Conservation (phyloP, 306 rosid species). For the Begonia loranthoides region DNA sequence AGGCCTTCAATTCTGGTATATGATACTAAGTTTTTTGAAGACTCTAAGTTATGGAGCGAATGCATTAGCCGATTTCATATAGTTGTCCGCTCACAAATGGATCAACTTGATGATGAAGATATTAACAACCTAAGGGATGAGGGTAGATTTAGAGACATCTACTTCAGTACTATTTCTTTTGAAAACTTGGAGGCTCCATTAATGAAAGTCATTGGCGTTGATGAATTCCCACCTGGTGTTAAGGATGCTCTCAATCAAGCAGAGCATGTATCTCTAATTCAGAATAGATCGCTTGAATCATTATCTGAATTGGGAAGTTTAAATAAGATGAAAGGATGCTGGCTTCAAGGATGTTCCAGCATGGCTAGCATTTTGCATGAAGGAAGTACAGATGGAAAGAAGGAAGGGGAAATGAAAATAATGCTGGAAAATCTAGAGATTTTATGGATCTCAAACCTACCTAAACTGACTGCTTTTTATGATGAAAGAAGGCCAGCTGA, state of each 20-base stretch:
- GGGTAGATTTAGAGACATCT: slow-evolving; percentile 2
- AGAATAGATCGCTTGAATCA: slow-evolving; percentile 3
- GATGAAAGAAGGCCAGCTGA: neutral
- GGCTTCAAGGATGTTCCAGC: slow-evolving; percentile 15
- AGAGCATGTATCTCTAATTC: slow-evolving; percentile 9
- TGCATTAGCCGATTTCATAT: slow-evolving; percentile 5
- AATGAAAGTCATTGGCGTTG: slow-evolving; percentile 3
- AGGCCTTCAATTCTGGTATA: slow-evolving; percentile 10
- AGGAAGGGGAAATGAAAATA: neutral
- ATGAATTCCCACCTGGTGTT: slow-evolving; percentile 6
- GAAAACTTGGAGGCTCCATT: neutral
- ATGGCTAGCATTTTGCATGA: slow-evolving; percentile 5
- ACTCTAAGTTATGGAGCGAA: slow-evolving; percentile 6
- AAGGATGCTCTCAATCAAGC: slow-evolving; percentile 9
- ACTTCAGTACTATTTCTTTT: slow-evolving; percentile 6
- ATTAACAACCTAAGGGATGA: neutral
- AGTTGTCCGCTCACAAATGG: slow-evolving; percentile 4
- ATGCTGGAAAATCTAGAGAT: slow-evolving; percentile 4
- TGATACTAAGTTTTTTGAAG: neutral
- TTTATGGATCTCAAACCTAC: slow-evolving; percentile 27
- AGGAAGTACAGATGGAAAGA: neutral
- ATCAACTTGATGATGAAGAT: slow-evolving; percentile 7
- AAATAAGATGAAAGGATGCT: slow-evolving; percentile 16
- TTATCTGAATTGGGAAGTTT: slow-evolving; percentile 12
- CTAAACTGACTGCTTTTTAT: slow-evolving; percentile 6